Evolutionary conservation across 176 grass and related monocot species (phyloP).

Genomic region (bread wheat (Triticum aestivum)): IWGSC_CS_RefSeq_v2.1 NC_057809.1:38471769-38472268

Average conservation of each 20-base stretch:
- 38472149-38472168: conserved; percentile 93
- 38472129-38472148: conserved; percentile 4
- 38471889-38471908: conserved; percentile 86
- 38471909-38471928: conserved; percentile 97
- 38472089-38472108: background rate
- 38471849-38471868: conserved; percentile 84
- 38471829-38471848: conserved; percentile 42
- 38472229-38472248: conserved; percentile 28
- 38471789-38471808: background rate
- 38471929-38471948: conserved; percentile 38
- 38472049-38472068: background rate
- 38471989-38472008: background rate
- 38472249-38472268: conserved; percentile 1
- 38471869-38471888: conserved; percentile 72
- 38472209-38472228: conserved; percentile 73
- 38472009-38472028: conserved; percentile 13
- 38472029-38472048: background rate
- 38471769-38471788: background rate
- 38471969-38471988: background rate
- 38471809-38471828: conserved; percentile 17
- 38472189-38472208: conserved; percentile 69
- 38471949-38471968: background rate
- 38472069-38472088: background rate
- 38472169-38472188: conserved; percentile 87
- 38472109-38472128: background rate